A percentile compares a stretch with the other conserved stretches of the same genome.
Conservation (phyloP, 352 stramenopile genomes). For the Phytophthora cajani region DNA sequence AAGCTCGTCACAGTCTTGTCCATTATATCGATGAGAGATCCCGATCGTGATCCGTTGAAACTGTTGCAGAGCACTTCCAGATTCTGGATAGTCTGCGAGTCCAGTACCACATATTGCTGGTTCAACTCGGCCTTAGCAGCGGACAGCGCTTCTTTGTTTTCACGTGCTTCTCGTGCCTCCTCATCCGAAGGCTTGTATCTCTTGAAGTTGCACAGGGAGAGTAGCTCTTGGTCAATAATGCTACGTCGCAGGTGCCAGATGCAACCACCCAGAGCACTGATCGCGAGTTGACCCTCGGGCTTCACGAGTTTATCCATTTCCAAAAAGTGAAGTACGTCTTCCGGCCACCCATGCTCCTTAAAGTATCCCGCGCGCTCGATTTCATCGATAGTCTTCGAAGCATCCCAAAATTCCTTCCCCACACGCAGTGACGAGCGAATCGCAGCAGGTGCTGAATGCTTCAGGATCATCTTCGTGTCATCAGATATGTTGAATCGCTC, state of each 20-base stretch:
- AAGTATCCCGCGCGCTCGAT: conserved; percentile 92
- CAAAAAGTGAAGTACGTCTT: conserved; percentile 60
- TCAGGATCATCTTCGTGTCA: conserved; percentile 78
- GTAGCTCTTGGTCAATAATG: conserved; percentile 85
- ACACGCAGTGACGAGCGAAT: conserved; percentile 71
- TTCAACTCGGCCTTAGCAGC: conserved; percentile 60
- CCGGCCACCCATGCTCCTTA: conserved; percentile 74
- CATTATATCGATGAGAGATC: conserved; percentile 93
- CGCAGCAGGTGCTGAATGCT: conserved; percentile 65
- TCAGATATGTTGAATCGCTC: conserved; percentile 71
- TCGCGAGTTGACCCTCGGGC: conserved; percentile 61
- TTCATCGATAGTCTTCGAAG: conserved; percentile 89
- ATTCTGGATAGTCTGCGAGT: conserved; percentile 97
- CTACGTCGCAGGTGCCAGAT: conserved; percentile 83
- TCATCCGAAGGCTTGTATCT: conserved; percentile 85
- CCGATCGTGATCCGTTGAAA: conserved; percentile 89
- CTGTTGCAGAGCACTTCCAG: conserved; percentile 95
- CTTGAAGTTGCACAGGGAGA: conserved; percentile 82
- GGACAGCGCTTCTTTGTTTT: conserved; percentile 28
- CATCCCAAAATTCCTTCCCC: conserved; percentile 91
- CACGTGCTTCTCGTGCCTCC: conserved; percentile 38
- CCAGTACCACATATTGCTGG: conserved; percentile 93
- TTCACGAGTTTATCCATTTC: conserved; percentile 80
- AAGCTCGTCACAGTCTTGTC: conserved; percentile 94
- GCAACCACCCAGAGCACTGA: conserved; percentile 76